Conservation (phyloP, 306 rosid species). For the Oxytropis ochrocephala region DNA sequence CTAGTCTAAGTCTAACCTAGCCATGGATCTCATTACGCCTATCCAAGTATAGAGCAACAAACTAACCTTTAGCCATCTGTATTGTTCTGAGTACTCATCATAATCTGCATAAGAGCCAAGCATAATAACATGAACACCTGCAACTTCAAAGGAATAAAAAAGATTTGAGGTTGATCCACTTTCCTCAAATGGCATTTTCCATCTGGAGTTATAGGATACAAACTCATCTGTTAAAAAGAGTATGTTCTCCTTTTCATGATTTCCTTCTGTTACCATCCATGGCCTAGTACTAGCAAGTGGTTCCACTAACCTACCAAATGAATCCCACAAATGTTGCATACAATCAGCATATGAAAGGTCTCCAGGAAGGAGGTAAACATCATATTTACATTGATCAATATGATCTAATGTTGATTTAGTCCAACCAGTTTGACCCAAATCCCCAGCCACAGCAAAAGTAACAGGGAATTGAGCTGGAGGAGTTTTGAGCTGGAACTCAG, state of each 20-base stretch:
- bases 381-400: conserved; percentile 66
- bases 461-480: conserved; percentile 80
- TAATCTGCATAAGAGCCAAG: conserved; percentile 85
- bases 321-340: conserved; percentile 74
- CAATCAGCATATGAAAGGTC: conserved; percentile 95
- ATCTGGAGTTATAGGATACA: conserved; percentile 76
- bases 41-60: background rate
- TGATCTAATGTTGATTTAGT: conserved; percentile 87
- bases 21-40: background rate
- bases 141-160: conserved; percentile 84
- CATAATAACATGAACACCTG: conserved; percentile 73
- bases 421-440: conserved; percentile 93
- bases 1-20: background rate
- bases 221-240: conserved; percentile 54
- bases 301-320: conserved; percentile 79
- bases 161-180: conserved; percentile 89
- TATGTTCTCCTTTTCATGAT: conserved; percentile 78
- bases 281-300: conserved; percentile 93
- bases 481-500: conserved; percentile 68
- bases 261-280: conserved; percentile 98
- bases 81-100: conserved; percentile 66
- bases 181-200: conserved; percentile 91
- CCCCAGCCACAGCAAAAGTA: conserved; percentile 85
- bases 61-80: conserved; percentile 85
- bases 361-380: conserved; percentile 86